Evolutionary conservation across 495 filamentous ascomycete genomes (phyloP).

Genomic region (Tuber indicum): DNA sequence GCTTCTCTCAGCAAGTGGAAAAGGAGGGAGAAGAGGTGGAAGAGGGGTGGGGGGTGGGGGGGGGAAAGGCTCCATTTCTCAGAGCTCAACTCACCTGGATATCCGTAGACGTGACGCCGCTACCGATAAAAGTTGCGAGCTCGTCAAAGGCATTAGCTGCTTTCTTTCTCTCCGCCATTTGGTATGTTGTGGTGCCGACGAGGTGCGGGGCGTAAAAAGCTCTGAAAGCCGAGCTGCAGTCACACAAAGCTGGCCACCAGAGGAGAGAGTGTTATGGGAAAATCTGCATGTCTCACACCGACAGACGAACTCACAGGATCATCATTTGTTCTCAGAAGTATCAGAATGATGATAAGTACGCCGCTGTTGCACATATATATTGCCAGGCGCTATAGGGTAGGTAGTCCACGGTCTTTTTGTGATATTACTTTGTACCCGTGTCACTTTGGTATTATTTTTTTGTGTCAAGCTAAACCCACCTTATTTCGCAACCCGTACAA

Average conservation of each 20-base stretch:
- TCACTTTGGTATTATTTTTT: neutral
- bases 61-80: neutral
- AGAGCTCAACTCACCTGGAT: slow-evolving; percentile 5
- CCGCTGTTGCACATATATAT: slow-evolving; percentile 7
- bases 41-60: neutral
- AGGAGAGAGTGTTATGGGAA: slow-evolving; percentile 1
- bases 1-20: neutral
- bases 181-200: slow-evolving; percentile 4
- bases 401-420: neutral
- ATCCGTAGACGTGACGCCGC: slow-evolving; percentile 2
- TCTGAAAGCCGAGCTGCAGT: slow-evolving; percentile 3
- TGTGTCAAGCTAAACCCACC: neutral
- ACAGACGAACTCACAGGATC: slow-evolving; percentile 1
- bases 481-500: neutral
- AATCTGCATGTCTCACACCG: slow-evolving; percentile 6
- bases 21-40: neutral
- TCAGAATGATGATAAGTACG: slow-evolving; percentile 2
- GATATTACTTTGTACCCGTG: neutral
- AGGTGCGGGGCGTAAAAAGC: slow-evolving; percentile 3
- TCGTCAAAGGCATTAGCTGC: slow-evolving; percentile 4
- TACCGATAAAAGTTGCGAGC: slow-evolving; percentile 6
- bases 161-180: slow-evolving; percentile 4
- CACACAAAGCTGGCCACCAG: slow-evolving; percentile 4
- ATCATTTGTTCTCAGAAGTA: slow-evolving; percentile 5
- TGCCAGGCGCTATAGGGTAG: slow-evolving; percentile 1